Evolutionary conservation across 225 moss, liverwort and hornwort species (phyloP).

Genomic region (Neckera pumila): DNA sequence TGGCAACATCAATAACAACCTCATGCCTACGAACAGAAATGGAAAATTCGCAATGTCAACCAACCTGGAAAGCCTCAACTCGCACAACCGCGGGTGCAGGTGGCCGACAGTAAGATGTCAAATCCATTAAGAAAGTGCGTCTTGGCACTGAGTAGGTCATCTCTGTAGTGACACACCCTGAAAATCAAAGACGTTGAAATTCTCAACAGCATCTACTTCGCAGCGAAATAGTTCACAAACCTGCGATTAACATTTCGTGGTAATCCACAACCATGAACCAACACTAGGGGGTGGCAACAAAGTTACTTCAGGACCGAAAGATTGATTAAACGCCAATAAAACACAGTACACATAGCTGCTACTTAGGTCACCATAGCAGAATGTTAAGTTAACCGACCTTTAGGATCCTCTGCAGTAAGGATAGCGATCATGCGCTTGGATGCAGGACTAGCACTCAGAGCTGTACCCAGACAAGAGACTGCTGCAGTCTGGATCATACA

Average conservation of each 20-base stretch:
- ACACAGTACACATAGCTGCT: neutral
- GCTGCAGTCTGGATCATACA: slow-evolving; percentile 50
- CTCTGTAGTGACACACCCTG: slow-evolving; percentile 2
- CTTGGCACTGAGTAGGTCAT: neutral
- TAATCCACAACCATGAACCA: neutral
- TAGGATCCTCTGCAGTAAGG: slow-evolving; percentile 28
- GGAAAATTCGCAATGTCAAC: neutral
- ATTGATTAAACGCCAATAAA: neutral
- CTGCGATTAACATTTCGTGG: neutral
- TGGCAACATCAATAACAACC: neutral
- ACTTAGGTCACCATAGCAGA: neutral
- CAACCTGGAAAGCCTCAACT: slow-evolving; percentile 87
- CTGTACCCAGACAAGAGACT: slow-evolving; percentile 52
- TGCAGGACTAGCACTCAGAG: slow-evolving; percentile 56
- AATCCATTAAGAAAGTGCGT: slow-evolving; percentile 42
- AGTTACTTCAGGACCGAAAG: neutral
- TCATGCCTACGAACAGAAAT: neutral
- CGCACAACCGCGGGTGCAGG: slow-evolving; percentile 59
- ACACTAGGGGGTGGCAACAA: neutral
- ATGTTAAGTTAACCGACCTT: slow-evolving; percentile 21
- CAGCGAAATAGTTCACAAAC: neutral
- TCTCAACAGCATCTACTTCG: neutral
- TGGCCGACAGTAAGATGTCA: slow-evolving; percentile 59
- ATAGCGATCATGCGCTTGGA: slow-evolving; percentile 42
- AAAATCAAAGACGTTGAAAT: neutral